phyloP scores from a whole-genome alignment of 2,329 filamentous ascomycete genomes.

The Fusarium verticillioides region DNA sequence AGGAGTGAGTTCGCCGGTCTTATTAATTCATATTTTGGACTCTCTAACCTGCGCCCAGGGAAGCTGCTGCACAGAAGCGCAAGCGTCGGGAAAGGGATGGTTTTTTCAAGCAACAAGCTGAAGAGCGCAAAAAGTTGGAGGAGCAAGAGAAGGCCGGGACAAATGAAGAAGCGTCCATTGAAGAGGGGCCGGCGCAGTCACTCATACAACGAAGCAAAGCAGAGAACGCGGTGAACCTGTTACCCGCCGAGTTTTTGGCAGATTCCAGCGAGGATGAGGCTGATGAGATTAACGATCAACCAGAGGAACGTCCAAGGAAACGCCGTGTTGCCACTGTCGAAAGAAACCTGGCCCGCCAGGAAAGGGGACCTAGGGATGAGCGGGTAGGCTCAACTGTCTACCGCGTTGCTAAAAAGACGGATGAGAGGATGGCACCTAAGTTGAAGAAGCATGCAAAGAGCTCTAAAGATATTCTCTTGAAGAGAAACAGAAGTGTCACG shows the following conservation, averaged over 20 bases:
- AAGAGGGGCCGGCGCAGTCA: conserved; percentile 16
- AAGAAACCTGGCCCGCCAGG: conserved; percentile 51
- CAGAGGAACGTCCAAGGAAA: conserved; percentile 51
- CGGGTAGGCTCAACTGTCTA: conserved; percentile 65
- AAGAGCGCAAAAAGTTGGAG: conserved; percentile 56
- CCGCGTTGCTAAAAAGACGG: conserved; percentile 58
- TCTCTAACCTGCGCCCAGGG: conserved; percentile 49
- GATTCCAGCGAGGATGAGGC: conserved; percentile 60
- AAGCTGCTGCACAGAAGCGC: conserved; percentile 62
- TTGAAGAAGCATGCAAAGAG: conserved; percentile 54
- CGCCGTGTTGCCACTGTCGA: conserved; percentile 58
- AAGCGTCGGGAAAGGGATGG: conserved; percentile 67
- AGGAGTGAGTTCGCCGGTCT: conserved; percentile 56
- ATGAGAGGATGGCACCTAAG: conserved; percentile 62
- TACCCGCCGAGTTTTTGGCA: conserved; percentile 65
- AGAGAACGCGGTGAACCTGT: conserved; percentile 56
- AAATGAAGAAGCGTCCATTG: conserved; percentile 24
- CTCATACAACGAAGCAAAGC: conserved; percentile 40
- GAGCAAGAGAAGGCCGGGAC: conserved; percentile 38
- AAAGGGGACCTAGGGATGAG: conserved; percentile 58
- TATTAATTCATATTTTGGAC: neutral
- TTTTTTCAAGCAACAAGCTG: conserved; percentile 66
- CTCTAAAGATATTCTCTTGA: conserved; percentile 58
- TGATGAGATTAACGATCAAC: conserved; percentile 43
- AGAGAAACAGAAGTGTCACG: conserved; percentile 55